Conservation (phyloP, 257 asterid genomes). For the Haberlea rhodopensis region DNA sequence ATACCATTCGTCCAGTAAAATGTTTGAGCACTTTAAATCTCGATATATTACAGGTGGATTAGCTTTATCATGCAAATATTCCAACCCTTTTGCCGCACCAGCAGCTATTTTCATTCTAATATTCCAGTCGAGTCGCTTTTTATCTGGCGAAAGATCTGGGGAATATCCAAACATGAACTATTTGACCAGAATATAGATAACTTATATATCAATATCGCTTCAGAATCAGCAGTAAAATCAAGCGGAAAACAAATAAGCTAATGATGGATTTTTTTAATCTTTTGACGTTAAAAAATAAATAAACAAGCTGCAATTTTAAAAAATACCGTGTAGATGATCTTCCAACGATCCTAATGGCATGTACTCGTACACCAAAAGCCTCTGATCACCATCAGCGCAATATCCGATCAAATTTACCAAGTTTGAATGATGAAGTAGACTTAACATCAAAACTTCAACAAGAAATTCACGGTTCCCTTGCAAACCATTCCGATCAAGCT, state of each 20-base stretch:
- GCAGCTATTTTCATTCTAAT: neutral
- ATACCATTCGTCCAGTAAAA: neutral
- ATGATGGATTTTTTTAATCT: neutral
- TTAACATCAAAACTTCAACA: neutral
- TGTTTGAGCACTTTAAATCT: slow-evolving; percentile 1
- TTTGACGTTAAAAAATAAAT: no score
- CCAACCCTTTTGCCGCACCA: neutral
- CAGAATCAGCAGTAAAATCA: neutral
- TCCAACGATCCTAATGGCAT: slow-evolving; percentile 1
- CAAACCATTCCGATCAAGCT: neutral
- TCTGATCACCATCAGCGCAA: neutral
- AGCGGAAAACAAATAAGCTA: neutral
- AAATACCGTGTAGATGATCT: neutral
- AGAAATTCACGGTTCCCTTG: slow-evolving; percentile 3
- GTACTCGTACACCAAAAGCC: neutral
- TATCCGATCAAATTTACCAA: neutral
- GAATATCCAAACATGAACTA: neutral
- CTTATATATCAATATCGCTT: no score
- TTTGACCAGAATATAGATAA: neutral
- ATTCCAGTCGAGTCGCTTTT: neutral
- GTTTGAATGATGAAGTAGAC: slow-evolving; percentile 1
- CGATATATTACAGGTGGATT: slow-evolving; percentile 1
- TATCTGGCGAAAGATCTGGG: neutral
- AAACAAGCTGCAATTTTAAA: neutral
- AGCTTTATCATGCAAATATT: neutral